A percentile compares a stretch with the other conserved stretches of the same genome.
Conservation (phyloP, 257 asterid species). For the Nyctanthes arbortristis region DNA sequence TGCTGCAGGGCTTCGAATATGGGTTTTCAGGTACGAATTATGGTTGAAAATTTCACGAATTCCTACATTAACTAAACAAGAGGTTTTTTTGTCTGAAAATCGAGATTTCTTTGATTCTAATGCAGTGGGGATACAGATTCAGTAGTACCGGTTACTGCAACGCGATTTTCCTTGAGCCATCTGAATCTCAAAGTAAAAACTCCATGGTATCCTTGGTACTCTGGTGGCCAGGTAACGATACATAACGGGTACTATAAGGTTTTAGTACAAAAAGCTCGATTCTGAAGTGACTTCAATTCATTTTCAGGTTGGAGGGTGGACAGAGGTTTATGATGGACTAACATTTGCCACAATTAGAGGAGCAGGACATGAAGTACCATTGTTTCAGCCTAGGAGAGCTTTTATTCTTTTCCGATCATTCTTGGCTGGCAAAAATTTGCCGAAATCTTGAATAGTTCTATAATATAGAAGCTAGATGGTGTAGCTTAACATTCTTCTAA, state of each 20-base stretch:
- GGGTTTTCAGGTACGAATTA: constrained; percentile 76
- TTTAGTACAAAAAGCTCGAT: background rate
- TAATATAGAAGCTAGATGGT: too few relatives aligned
- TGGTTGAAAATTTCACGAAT: too few relatives aligned
- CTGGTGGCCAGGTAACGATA: constrained; percentile 67
- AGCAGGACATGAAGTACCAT: constrained; percentile 93
- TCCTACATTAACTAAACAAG: too few relatives aligned
- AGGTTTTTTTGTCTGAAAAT: too few relatives aligned
- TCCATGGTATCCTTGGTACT: constrained; percentile 86
- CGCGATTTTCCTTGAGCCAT: constrained; percentile 69
- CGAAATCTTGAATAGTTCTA: constrained; percentile 52
- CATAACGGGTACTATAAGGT: background rate
- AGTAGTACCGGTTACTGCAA: constrained; percentile 78
- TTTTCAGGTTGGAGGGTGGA: constrained; percentile 86
- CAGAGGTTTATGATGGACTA: constrained; percentile 75
- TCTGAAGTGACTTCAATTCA: background rate
- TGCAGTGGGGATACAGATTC: constrained; percentile 90
- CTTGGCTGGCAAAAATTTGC: constrained; percentile 64
- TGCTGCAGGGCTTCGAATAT: constrained; percentile 68
- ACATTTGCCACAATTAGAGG: constrained; percentile 89
- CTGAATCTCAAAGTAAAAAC: constrained; percentile 59
- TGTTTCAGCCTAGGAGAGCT: constrained; percentile 69
- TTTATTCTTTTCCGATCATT: constrained; percentile 64
- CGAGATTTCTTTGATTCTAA: constrained; percentile 1
- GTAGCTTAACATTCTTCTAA: too few relatives aligned